These are phyloP conservation scores for Arabidopsis suecica DNA, from an alignment of 345 rosid genomes.

Conservation along the genomic window DNA sequence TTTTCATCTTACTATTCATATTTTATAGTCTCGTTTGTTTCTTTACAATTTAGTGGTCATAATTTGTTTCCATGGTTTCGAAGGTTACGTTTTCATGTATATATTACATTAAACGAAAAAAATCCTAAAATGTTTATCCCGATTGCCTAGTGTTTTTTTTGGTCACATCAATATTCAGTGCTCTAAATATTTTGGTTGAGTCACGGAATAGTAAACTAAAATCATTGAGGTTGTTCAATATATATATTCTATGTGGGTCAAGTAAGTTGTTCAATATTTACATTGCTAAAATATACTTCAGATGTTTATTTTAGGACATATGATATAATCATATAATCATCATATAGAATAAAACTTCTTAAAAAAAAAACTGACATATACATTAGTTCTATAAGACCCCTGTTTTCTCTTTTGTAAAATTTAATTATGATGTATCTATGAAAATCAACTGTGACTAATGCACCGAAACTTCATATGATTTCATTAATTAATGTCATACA, in stretches of 20 bases:
- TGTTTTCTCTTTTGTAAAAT: not conserved
- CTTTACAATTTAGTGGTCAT: not conserved
- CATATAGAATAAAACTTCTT: not conserved
- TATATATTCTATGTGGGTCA: not conserved
- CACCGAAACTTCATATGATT: not conserved
- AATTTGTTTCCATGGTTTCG: not conserved
- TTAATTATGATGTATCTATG: not conserved
- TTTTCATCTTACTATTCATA: not conserved
- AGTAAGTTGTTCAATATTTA: constrained; percentile 1
- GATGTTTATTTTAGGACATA: not conserved
- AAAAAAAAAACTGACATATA: not conserved
- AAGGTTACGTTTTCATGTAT: not conserved
- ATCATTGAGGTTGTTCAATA: constrained; percentile 9
- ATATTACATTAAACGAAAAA: not conserved
- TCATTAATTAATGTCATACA: too few species aligned
- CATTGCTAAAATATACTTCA: constrained; percentile 6
- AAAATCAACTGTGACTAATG: not conserved
- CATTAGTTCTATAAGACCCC: not conserved
- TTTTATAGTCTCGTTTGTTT: not conserved
- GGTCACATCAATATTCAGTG: constrained; percentile 18
- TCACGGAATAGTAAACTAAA: constrained; percentile 18
- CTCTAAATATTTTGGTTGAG: constrained; percentile 7
- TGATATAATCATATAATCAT: too few species aligned
- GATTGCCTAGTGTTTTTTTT: not conserved
- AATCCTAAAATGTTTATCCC: not conserved